Percentiles rank a stretch among this genome's conserved stretches.
Evolutionary conservation across 768 basidiomycete genomes (phyloP).

Genomic region (Rubroboletus pulcherrimus): DNA sequence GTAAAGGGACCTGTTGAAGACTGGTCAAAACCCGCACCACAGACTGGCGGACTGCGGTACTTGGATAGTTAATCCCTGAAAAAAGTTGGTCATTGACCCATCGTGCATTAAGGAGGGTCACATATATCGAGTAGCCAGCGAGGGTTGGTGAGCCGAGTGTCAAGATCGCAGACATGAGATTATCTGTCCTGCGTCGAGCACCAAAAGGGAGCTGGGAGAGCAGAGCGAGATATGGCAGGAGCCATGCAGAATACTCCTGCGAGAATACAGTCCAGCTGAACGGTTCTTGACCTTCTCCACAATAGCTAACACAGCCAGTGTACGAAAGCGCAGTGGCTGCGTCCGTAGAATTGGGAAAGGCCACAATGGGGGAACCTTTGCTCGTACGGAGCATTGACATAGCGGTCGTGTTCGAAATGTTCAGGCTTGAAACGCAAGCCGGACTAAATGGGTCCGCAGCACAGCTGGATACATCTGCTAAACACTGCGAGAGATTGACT

Average conservation of each 20-base stretch:
- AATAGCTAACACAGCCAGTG: background rate
- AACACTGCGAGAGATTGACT: constrained; percentile 12
- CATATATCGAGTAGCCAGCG: constrained; percentile 41
- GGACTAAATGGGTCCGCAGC: background rate
- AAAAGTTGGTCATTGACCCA: constrained; percentile 36
- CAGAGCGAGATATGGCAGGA: constrained; percentile 47
- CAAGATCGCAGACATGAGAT: constrained; percentile 39
- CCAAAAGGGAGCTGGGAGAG: constrained; percentile 49
- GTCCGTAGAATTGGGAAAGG: background rate
- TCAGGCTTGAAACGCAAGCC: background rate
- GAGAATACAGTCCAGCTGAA: constrained; percentile 23
- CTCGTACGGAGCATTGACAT: constrained; percentile 15
- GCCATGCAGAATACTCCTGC: constrained; percentile 42
- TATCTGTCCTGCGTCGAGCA: constrained; percentile 35
- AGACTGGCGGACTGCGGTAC: background rate
- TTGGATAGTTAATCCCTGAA: constrained; percentile 31
- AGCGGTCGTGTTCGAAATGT: constrained; percentile 6
- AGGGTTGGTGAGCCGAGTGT: constrained; percentile 44
- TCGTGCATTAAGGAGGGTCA: constrained; percentile 41
- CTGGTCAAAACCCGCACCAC: constrained; percentile 35
- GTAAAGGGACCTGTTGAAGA: constrained; percentile 41
- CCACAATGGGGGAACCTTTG: background rate
- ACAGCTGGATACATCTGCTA: background rate
- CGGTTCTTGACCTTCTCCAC: constrained; percentile 10
- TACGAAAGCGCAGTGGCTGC: constrained; percentile 12